Percentiles rank a stretch among this genome's conserved stretches.
Evolutionary conservation across 2,329 filamentous ascomycete genomes (phyloP).

Genomic region (Claviceps sorghi): DNA sequence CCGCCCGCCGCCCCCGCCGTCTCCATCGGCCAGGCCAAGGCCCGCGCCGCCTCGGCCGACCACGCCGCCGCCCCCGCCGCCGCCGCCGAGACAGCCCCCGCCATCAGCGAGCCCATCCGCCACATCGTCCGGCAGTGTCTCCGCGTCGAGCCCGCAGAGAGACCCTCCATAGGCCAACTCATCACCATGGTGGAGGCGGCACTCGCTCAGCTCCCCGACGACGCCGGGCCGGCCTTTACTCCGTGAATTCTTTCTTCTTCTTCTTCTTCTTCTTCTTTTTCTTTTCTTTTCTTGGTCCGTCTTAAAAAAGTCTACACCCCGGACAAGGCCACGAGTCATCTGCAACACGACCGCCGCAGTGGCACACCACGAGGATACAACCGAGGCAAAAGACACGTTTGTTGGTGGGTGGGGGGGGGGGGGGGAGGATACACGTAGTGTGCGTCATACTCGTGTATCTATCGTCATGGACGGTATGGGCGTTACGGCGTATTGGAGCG

Average conservation of each 20-base stretch:
- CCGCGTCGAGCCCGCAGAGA: constrained; percentile 69
- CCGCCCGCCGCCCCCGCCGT: constrained; percentile 17
- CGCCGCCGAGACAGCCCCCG: constrained; percentile 11
- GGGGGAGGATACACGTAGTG: no score
- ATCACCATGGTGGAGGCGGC: constrained; percentile 65
- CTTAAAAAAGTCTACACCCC: no score
- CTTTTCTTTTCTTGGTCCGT: neutral
- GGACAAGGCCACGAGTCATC: no score
- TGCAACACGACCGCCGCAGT: no score
- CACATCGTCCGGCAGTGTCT: constrained; percentile 80
- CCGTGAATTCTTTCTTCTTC: neutral
- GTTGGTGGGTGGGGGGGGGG: no score
- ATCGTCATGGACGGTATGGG: no score
- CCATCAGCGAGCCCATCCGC: constrained; percentile 70
- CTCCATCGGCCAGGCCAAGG: constrained; percentile 21
- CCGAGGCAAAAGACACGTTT: no score
- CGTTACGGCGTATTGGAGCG: no score
- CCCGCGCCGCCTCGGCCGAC: constrained; percentile 13
- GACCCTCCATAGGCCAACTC: constrained; percentile 75
- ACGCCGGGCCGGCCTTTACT: neutral
- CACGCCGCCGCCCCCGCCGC: neutral
- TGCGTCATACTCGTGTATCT: no score
- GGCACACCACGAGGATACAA: no score
- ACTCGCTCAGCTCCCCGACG: constrained; percentile 28
- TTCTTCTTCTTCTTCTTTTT: neutral